Percentiles rank a stretch among this genome's conserved stretches.
phyloP scores from a whole-genome alignment of 108 stramenopile genomes.

The Cyclotella atomus region DNA sequence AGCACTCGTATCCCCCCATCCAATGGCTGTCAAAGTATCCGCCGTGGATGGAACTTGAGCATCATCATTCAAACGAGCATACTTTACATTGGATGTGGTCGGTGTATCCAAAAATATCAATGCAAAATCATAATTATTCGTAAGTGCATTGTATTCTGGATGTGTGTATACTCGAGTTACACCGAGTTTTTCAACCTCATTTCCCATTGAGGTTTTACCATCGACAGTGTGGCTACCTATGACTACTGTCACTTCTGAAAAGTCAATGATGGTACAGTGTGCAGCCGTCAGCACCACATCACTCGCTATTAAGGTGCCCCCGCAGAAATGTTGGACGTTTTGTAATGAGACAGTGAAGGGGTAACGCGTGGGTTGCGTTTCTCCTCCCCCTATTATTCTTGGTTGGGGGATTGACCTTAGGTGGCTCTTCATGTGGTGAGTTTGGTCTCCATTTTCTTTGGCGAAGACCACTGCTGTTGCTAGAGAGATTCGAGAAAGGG shows the following conservation, averaged over 20 bases:
- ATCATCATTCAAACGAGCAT: neutral
- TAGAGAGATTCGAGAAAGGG: neutral
- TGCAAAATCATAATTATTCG: conserved; percentile 1
- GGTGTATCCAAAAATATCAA: neutral
- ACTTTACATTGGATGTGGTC: neutral
- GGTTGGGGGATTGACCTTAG: neutral
- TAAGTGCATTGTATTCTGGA: neutral
- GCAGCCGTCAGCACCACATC: conserved; percentile 2
- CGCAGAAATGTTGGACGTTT: conserved; percentile 1
- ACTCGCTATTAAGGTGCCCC: neutral
- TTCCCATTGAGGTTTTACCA: neutral
- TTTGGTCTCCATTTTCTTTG: neutral
- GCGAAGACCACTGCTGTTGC: neutral
- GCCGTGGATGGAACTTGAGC: neutral
- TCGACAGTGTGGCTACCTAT: neutral
- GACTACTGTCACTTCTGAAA: neutral
- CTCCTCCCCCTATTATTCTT: conserved; percentile 4
- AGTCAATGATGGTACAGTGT: conserved; percentile 1
- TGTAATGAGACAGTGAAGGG: conserved; percentile 1
- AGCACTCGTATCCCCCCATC: neutral
- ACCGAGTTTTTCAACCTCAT: neutral
- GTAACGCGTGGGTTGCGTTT: neutral
- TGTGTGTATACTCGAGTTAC: neutral
- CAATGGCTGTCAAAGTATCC: conserved; percentile 1
- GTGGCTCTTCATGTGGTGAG: neutral